These are phyloP conservation scores for Globisporangium nunn DNA, from an alignment of 352 stramenopile species.

Conservation along the genomic window DNA sequence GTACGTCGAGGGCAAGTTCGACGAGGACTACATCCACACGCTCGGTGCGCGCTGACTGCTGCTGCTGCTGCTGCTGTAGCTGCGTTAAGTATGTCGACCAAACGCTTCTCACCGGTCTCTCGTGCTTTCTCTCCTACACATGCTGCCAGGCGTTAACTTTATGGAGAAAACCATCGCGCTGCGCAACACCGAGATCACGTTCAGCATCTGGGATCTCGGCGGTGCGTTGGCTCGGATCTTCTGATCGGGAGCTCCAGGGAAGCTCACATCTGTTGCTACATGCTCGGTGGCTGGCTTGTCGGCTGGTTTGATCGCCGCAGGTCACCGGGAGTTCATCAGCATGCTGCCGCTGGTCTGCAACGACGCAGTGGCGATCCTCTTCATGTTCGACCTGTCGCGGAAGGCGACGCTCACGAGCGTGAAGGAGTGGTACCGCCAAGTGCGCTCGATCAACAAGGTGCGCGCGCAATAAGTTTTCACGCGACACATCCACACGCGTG, in stretches of 20 bases:
- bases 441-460: conserved; percentile 88
- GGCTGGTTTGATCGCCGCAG: conserved; percentile 7
- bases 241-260: no score
- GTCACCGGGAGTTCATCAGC: conserved; percentile 91
- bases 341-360: conserved; percentile 95
- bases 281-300: no score
- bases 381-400: conserved; percentile 94
- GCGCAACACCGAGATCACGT: conserved; percentile 93
- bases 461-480: not conserved
- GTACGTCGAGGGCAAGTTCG: conserved; percentile 94
- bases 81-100: not conserved
- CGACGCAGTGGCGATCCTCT: conserved; percentile 92
- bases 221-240: conserved; percentile 20
- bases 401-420: conserved; percentile 89
- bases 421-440: conserved; percentile 92
- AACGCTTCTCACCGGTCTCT: not conserved
- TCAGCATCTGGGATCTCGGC: conserved; percentile 93
- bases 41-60: conserved; percentile 46
- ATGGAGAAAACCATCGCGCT: conserved; percentile 95
- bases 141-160: conserved; percentile 86
- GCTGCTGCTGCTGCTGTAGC: not conserved
- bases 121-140: not conserved
- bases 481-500: not conserved
- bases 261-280: no score
- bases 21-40: conserved; percentile 95